A percentile compares a stretch with the other conserved stretches of the same genome.
phyloP scores from a whole-genome alignment of 2,329 filamentous ascomycete species.

The Fusarium sacchari region DNA sequence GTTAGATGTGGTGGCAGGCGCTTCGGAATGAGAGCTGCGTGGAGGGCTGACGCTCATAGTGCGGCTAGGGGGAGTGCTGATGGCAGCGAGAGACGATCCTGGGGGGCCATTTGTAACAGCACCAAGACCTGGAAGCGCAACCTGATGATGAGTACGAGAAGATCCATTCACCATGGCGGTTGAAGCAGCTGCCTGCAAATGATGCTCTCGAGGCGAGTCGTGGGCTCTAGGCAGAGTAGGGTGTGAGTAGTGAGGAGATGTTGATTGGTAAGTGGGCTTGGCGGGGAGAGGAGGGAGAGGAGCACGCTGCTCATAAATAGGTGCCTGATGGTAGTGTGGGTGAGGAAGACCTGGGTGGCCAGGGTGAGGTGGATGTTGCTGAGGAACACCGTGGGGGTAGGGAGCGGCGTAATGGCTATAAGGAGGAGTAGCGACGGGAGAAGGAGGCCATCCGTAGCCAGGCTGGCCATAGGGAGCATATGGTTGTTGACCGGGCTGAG shows the following conservation, averaged over 20 bases:
- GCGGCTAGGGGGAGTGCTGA: constrained; percentile 57
- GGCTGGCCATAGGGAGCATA: constrained; percentile 55
- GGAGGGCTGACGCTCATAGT: constrained; percentile 61
- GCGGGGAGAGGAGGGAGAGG: constrained; percentile 51
- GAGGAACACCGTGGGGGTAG: constrained; percentile 48
- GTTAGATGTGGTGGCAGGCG: constrained; percentile 39
- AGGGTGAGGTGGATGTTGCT: constrained; percentile 43
- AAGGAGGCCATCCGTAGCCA: constrained; percentile 65
- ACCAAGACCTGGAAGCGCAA: constrained; percentile 56
- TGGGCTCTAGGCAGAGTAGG: constrained; percentile 49
- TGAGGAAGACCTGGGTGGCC: constrained; percentile 44
- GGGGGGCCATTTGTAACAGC: constrained; percentile 46
- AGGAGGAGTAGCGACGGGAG: constrained; percentile 64
- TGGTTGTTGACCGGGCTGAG: constrained; percentile 47
- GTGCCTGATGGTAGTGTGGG: constrained; percentile 44
- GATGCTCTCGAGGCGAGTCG: constrained; percentile 58
- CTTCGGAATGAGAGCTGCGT: constrained; percentile 51
- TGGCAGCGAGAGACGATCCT: constrained; percentile 42
- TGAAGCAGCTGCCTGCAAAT: constrained; percentile 57
- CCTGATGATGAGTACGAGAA: constrained; percentile 54
- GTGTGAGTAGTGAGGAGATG: constrained; percentile 46
- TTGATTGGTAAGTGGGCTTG: constrained; percentile 48
- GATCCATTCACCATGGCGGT: constrained; percentile 52
- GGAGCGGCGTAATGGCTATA: constrained; percentile 58
- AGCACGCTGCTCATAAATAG: constrained; percentile 49